Percentiles rank a stretch among this genome's conserved stretches.
These are phyloP conservation scores for Lactifluus subvellereus DNA, from an alignment of 768 basidiomycete species.

Conservation along the genomic window DNA sequence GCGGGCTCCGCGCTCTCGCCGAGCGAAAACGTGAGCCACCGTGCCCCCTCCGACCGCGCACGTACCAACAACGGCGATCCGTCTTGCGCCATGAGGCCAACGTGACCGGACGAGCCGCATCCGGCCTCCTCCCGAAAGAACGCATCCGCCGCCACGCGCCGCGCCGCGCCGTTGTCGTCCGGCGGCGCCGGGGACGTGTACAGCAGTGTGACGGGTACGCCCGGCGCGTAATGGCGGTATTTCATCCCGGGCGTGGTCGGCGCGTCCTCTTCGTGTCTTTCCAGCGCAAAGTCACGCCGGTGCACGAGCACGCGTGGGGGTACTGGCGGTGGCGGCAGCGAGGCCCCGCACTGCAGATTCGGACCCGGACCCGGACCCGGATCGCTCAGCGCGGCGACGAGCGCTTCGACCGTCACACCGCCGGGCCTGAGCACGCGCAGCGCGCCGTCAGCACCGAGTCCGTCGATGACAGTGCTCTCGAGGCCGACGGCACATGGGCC, in stretches of 20 bases:
- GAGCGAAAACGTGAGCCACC: constrained; percentile 50
- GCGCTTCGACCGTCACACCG: constrained; percentile 55
- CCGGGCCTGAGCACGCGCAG: no score
- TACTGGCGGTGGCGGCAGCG: background rate
- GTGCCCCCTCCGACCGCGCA: constrained; percentile 32
- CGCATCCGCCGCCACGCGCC: constrained; percentile 30
- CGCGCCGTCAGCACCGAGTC: constrained; percentile 37
- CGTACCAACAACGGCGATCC: constrained; percentile 42
- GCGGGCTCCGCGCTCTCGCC: constrained; percentile 52
- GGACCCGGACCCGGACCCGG: constrained; percentile 19
- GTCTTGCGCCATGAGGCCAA: constrained; percentile 65
- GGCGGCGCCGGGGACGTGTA: constrained; percentile 33
- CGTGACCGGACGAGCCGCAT: constrained; percentile 24
- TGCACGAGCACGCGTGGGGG: constrained; percentile 58
- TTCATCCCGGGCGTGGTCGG: constrained; percentile 99
- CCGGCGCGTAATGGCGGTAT: constrained; percentile 93
- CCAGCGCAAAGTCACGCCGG: constrained; percentile 61
- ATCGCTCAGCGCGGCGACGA: constrained; percentile 48
- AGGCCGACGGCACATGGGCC: constrained; percentile 85
- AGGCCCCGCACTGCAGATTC: constrained; percentile 24
- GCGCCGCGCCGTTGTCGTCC: constrained; percentile 21
- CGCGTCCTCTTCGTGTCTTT: constrained; percentile 59
- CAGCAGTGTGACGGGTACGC: constrained; percentile 77
- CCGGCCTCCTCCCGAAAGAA: constrained; percentile 39
- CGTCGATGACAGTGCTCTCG: constrained; percentile 95